Conservation (phyloP, 192 early-diverging fungal genomes). For the Podochytrium sp. region DNA sequence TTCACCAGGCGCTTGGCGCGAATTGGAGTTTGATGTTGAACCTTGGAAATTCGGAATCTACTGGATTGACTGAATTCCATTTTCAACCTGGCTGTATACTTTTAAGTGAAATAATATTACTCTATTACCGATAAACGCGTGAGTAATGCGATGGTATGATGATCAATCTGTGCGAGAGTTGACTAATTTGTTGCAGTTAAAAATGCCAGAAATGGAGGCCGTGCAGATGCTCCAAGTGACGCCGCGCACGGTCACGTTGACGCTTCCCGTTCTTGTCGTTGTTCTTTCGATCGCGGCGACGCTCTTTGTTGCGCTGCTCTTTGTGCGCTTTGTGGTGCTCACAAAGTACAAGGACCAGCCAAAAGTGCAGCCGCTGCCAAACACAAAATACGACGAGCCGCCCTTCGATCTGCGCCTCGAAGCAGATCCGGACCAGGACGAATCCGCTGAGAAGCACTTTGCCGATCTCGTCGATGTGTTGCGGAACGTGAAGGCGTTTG, state of each 20-base stretch:
- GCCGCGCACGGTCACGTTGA: neutral
- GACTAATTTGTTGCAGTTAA: no score
- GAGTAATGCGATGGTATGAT: no score
- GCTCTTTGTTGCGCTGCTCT: neutral
- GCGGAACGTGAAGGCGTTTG: constrained; percentile 75
- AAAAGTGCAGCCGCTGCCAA: neutral
- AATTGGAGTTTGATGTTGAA: no score
- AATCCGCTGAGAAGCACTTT: constrained; percentile 46
- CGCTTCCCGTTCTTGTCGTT: neutral
- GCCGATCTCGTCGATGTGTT: constrained; percentile 3
- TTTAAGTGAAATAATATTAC: no score
- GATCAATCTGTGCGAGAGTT: no score
- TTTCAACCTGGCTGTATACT: no score
- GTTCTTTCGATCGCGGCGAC: neutral
- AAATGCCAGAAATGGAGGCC: no score
- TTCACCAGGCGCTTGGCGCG: no score
- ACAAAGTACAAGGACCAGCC: constrained; percentile 1
- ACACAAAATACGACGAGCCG: constrained; percentile 10
- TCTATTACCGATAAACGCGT: no score
- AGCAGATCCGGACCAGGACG: constrained; percentile 59
- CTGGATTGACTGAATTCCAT: no score
- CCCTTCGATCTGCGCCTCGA: constrained; percentile 81
- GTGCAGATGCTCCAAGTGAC: neutral
- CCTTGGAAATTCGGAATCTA: no score
- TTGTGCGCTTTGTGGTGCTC: neutral